Evolutionary conservation across 106 monocot species (phyloP), one percentile per base, ranked within the genome.

Genomic region (Iris macrosiphon): DNA sequence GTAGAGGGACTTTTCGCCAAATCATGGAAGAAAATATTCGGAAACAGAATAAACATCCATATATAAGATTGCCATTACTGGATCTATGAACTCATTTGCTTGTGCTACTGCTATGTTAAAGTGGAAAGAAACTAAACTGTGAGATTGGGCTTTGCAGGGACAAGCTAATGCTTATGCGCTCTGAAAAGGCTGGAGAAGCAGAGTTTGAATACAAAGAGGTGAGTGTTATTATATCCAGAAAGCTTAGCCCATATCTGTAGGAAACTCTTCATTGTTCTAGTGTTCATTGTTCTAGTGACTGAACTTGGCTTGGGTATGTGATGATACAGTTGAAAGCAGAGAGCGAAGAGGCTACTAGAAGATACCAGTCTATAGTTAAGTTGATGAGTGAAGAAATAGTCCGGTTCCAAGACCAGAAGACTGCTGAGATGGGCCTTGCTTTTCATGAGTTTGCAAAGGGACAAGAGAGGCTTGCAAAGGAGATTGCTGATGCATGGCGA

Each of bases 401-500:
- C 1, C 67, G 87, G 27, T 98, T 98, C 47, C 98, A 98, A 67
- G 98, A 98, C 32, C 77, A 91, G 59, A 98, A 91, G 54, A 98
- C 98, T 9, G 72, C 74, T 22, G 98, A 98, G 12, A 21, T 98
- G 72, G 98, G 98, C 0, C 67, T 83, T 42, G 80, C 86, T 20
- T 98, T 98, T 49, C 91, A 91, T 58, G 82, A 83, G 42, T 98
- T 98, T 62, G 90, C 98, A 0, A 84, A 80, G 61, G 98, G 98
- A 14, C 98, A 98, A 55, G 86, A 91, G 30, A 87, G 87, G 42
- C 87, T 98, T 39, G 83, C 82, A 9, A 74, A 62, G 24, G 98
- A 98, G 9, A 68, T 98, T n/a, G 98, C 98, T 0, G 80, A 84
- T 68, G 83, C 87, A 13, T 98, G 98, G 98, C 79, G 98, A 13